Evolutionary conservation across 139 green algal genomes (phyloP).

Genomic region (Limnomonas spitsbergensis): DNA sequence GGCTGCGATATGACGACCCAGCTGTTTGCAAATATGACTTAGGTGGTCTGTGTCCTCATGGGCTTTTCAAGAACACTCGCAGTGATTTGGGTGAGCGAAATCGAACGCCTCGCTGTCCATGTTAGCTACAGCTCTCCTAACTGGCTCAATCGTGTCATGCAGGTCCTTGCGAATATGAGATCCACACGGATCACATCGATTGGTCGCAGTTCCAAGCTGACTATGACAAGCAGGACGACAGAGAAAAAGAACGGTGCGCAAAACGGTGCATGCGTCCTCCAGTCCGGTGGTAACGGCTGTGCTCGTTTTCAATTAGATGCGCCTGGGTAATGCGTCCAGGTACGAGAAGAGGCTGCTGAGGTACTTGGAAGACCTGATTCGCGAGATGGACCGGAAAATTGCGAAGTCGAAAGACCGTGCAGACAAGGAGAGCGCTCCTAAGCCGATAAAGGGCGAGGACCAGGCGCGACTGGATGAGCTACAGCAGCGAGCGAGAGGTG

Average conservation of each 20-base stretch:
- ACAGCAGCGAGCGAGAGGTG: constrained; percentile 48
- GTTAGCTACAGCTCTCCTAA: too few relatives aligned
- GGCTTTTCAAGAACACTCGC: constrained; percentile 83
- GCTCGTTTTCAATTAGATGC: too few relatives aligned
- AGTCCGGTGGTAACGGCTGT: too few relatives aligned
- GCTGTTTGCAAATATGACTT: constrained; percentile 81
- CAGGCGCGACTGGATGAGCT: constrained; percentile 59
- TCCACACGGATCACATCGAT: constrained; percentile 77
- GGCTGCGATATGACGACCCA: constrained; percentile 59
- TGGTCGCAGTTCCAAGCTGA: constrained; percentile 57
- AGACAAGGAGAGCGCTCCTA: constrained; percentile 60
- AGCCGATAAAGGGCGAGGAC: constrained; percentile 54
- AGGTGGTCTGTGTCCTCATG: constrained; percentile 71
- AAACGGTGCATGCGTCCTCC: neutral
- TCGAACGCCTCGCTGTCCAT: neutral
- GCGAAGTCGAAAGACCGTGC: constrained; percentile 70
- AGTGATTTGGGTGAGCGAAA: constrained; percentile 71
- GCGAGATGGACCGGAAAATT: constrained; percentile 86
- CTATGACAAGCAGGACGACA: constrained; percentile 58
- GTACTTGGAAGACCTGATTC: constrained; percentile 67
- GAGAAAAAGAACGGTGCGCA: constrained; percentile 54
- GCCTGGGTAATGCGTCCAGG: too few relatives aligned
- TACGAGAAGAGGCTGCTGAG: constrained; percentile 71
- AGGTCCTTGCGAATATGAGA: constrained; percentile 69
- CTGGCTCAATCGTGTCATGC: too few relatives aligned